Evolutionary conservation across 192 early-diverging fungal genomes (phyloP).

Genomic region (Backusella liffmaniae): DNA sequence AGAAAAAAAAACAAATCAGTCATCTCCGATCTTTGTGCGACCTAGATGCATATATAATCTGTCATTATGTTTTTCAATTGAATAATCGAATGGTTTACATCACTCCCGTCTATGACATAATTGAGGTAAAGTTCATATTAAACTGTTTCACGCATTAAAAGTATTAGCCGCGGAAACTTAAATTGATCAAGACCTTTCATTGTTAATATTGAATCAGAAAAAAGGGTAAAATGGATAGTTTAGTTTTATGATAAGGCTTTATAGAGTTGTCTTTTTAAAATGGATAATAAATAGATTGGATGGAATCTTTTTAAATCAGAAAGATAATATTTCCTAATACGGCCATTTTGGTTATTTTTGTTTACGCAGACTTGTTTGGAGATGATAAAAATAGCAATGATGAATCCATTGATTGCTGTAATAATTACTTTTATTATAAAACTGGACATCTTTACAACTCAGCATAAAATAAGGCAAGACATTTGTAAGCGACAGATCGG

Average conservation of each 20-base stretch:
- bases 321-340: neutral
- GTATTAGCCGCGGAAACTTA: neutral
- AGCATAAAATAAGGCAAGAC: neutral
- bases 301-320: neutral
- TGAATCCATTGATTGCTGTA: neutral
- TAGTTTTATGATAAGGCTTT: neutral
- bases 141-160: neutral
- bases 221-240: too few species aligned
- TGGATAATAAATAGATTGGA: neutral
- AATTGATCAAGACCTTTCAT: neutral
- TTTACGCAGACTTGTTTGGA: neutral
- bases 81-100: neutral
- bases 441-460: neutral
- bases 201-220: neutral
- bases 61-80: too few species aligned
- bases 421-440: neutral
- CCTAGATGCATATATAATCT: too few species aligned
- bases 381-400: neutral
- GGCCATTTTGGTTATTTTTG: neutral
- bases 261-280: neutral
- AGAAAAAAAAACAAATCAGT: too few species aligned
- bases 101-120: neutral
- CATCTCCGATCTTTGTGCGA: too few species aligned
- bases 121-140: neutral
- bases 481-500: neutral